phyloP scores from a whole-genome alignment of 352 stramenopile species.

The Globisporangium megalacanthum region DNA sequence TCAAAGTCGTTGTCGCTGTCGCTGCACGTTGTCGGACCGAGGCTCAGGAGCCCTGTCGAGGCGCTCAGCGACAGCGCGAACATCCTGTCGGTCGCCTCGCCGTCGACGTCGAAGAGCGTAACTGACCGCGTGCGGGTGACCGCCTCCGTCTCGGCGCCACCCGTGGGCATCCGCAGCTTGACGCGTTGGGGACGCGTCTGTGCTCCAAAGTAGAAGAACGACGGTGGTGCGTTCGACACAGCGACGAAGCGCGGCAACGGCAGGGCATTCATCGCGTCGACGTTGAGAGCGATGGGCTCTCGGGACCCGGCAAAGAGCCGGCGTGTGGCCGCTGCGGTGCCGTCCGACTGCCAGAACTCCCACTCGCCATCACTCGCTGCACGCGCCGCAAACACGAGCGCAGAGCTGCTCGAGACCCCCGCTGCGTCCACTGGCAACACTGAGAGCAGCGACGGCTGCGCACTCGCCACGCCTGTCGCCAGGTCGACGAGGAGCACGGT shows the following conservation, averaged over 20 bases:
- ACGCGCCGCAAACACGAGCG: conserved; percentile 32
- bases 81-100: not conserved
- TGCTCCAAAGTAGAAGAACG: conserved; percentile 25
- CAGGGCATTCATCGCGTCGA: conserved; percentile 22
- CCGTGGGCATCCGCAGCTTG: not conserved
- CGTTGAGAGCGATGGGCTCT: conserved; percentile 27
- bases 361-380: conserved; percentile 21
- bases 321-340: conserved; percentile 28
- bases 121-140: conserved; percentile 19
- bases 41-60: conserved; percentile 28
- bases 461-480: conserved; percentile 26
- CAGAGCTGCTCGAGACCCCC: not conserved
- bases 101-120: conserved; percentile 30
- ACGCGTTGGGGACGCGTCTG: not conserved
- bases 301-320: conserved; percentile 27
- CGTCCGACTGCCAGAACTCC: conserved; percentile 61
- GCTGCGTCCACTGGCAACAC: conserved; percentile 12
- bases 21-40: conserved; percentile 16
- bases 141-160: conserved; percentile 3
- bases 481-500: conserved; percentile 66
- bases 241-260: conserved; percentile 10
- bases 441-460: conserved; percentile 36
- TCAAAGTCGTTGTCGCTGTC: not conserved
- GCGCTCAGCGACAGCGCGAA: conserved; percentile 28
- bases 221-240: not conserved